Evolutionary conservation across 2,329 filamentous ascomycete genomes (phyloP).

Genomic region (Epichloe typhina): DNA sequence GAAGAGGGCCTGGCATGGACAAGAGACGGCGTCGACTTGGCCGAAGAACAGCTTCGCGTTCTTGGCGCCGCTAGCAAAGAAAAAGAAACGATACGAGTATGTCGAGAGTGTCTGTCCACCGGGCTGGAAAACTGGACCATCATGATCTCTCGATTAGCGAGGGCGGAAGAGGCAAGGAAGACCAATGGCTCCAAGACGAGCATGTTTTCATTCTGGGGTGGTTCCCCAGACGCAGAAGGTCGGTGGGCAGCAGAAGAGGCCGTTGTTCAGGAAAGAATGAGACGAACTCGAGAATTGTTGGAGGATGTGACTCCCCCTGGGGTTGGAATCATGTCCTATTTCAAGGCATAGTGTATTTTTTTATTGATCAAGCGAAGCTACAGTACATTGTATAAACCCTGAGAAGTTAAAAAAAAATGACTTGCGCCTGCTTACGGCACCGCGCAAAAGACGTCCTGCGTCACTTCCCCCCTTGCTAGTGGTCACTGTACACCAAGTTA

Average conservation of each 20-base stretch:
- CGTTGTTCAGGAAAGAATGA: constrained; percentile 38
- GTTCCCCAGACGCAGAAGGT: constrained; percentile 23
- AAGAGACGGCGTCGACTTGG: constrained; percentile 68
- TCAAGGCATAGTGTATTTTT: constrained; percentile 19
- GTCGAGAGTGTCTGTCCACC: constrained; percentile 62
- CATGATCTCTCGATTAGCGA: constrained; percentile 59
- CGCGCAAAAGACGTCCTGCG: too few relatives aligned
- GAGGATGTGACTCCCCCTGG: constrained; percentile 31
- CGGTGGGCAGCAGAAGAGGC: constrained; percentile 42
- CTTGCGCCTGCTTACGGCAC: too few relatives aligned
- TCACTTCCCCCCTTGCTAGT: background rate
- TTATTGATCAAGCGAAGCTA: background rate
- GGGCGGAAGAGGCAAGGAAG: constrained; percentile 30
- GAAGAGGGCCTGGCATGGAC: constrained; percentile 81
- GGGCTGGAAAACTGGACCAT: constrained; percentile 70
- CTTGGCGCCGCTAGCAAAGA: constrained; percentile 19
- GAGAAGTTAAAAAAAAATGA: background rate
- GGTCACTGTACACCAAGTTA: background rate
- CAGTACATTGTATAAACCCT: background rate
- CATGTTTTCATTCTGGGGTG: constrained; percentile 25
- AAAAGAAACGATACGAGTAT: constrained; percentile 36
- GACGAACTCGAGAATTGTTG: constrained; percentile 37
- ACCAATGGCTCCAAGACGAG: constrained; percentile 19
- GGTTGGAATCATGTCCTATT: constrained; percentile 21
- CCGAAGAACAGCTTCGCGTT: constrained; percentile 52